Percentiles rank a stretch among this genome's conserved stretches.
Conservation (phyloP, 2,329 filamentous ascomycete genomes). For the Gaeumannomyces sp. region DNA sequence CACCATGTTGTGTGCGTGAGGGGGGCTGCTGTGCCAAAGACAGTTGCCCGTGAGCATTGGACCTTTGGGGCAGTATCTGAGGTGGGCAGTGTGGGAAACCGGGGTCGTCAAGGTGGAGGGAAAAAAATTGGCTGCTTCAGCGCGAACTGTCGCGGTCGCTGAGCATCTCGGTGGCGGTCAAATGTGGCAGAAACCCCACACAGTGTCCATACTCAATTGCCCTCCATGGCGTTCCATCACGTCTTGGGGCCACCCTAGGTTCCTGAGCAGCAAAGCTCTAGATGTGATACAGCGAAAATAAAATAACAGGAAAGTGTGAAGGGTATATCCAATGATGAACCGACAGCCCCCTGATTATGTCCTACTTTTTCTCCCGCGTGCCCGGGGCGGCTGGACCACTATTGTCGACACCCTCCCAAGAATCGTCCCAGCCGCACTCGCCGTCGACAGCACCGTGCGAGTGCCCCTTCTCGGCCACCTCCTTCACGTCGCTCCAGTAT, state of each 20-base stretch:
- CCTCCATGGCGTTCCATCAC: not conserved
- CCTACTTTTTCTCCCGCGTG: not conserved
- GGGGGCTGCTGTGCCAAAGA: not conserved
- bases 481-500: slow-evolving; percentile 81
- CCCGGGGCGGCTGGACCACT: slow-evolving; percentile 40
- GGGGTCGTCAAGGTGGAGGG: not conserved
- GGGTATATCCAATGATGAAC: slow-evolving; percentile 1
- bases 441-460: slow-evolving; percentile 37
- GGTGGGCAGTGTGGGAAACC: not conserved
- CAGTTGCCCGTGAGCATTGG: not conserved
- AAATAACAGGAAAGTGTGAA: not conserved
- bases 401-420: slow-evolving; percentile 46
- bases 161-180: slow-evolving; percentile 1
- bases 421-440: slow-evolving; percentile 35
- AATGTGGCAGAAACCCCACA: not conserved
- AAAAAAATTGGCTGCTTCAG: not conserved
- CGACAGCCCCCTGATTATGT: not conserved
- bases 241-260: too few species aligned
- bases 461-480: slow-evolving; percentile 52
- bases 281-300: not conserved
- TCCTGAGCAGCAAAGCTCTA: too few species aligned
- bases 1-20: slow-evolving; percentile 19
- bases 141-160: too few species aligned
- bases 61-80: not conserved
- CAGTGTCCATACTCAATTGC: not conserved